Conservation (phyloP, 108 stramenopile genomes). For the Mediolabrus comicus region DNA sequence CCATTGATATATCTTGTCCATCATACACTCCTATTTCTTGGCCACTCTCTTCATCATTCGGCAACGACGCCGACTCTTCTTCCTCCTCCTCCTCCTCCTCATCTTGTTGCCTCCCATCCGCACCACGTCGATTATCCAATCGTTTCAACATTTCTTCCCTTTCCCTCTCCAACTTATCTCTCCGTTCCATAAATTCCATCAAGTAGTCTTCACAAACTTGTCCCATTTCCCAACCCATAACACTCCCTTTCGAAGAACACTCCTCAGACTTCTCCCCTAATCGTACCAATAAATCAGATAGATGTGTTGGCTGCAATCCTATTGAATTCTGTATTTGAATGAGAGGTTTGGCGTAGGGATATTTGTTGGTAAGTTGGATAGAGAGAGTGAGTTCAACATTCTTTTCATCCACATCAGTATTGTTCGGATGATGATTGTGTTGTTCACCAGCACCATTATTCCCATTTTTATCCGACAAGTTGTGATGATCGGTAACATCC, state of each 20-base stretch:
- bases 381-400: constrained; percentile 29
- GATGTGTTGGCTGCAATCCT: constrained; percentile 31
- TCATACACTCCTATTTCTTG: not conserved
- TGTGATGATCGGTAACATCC: constrained; percentile 6
- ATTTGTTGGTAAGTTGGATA: constrained; percentile 57
- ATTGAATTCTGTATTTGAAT: constrained; percentile 54
- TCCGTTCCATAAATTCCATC: constrained; percentile 41
- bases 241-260: constrained; percentile 53
- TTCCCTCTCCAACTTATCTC: constrained; percentile 10
- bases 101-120: constrained; percentile 39
- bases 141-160: constrained; percentile 26
- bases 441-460: not conserved
- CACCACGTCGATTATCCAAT: constrained; percentile 1
- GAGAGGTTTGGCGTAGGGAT: constrained; percentile 69
- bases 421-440: not conserved
- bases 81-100: constrained; percentile 22
- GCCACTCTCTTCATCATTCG: constrained; percentile 6
- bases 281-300: constrained; percentile 35
- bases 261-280: constrained; percentile 51
- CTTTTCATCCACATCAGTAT: not conserved
- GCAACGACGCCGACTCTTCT: not conserved
- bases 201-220: constrained; percentile 75
- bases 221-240: constrained; percentile 78
- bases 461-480: not conserved
- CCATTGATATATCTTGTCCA: constrained; percentile 9